A percentile compares a stretch with the other conserved stretches of the same genome.
These are phyloP conservation scores for Auxenochlorella pyrenoidosa DNA, from an alignment of 139 green algal genomes.

Conservation along the genomic window DNA sequence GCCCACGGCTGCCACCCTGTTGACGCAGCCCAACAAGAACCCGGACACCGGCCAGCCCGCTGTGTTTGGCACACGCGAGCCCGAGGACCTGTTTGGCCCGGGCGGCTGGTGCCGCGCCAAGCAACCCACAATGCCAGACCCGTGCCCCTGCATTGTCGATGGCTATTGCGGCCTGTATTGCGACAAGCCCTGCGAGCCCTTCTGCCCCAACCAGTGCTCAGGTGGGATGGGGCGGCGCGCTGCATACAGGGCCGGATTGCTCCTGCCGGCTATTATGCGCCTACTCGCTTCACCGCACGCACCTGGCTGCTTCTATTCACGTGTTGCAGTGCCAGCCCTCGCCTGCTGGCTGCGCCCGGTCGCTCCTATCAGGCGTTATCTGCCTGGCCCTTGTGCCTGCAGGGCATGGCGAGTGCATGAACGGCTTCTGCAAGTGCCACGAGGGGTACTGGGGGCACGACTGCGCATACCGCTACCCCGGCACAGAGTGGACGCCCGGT, in stretches of 20 bases:
- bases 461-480: constrained; percentile 6
- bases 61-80: not conserved
- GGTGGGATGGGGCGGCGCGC: not conserved
- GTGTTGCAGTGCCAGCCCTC: no score
- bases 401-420: constrained; percentile 18
- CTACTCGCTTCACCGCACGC: no score
- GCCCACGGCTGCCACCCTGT: not conserved
- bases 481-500: constrained; percentile 7
- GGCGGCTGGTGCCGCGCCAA: not conserved
- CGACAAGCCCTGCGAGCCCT: not conserved
- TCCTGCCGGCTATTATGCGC: no score
- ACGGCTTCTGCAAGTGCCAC: constrained; percentile 23
- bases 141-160: constrained; percentile 3
- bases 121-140: not conserved
- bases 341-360: no score
- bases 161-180: not conserved
- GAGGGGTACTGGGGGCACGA: not conserved
- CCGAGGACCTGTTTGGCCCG: not conserved
- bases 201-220: constrained; percentile 1
- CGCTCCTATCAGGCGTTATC: not conserved
- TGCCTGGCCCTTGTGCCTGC: not conserved
- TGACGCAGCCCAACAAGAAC: not conserved
- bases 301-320: not conserved
- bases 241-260: not conserved
- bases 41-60: not conserved